Evolutionary conservation across 345 rosid species (phyloP), one percentile per base, ranked within the genome.

Genomic region (Lagerstroemia speciosa): DNA sequence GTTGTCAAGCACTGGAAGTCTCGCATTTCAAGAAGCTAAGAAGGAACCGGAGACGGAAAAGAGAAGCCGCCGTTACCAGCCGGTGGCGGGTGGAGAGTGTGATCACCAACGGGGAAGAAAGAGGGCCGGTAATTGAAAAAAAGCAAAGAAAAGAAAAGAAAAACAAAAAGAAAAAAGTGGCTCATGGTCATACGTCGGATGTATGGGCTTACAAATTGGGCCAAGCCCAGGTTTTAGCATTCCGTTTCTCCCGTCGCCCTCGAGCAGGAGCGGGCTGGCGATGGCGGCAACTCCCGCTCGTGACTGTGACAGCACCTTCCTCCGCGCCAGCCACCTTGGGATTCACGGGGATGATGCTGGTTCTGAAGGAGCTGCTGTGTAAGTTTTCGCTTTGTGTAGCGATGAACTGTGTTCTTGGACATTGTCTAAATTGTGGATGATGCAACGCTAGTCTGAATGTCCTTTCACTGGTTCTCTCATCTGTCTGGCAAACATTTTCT

Each of bases 311-410:
- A n/a, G n/a, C n/a, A n/a, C n/a, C n/a, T n/a, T n/a, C n/a, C n/a
- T n/a, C 71, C 77, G 87, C 37, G 66, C 87, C 34, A 87, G 89
- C 78, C 88, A 86, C 76, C 88, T 92, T 55, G 98, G 89, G 55
- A 88, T 89, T 75, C 96, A 92, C 29, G 97, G 92, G 19, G 99
- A 95, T 31, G 97, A 95, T 76, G 89, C 91, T 48, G 99, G 83
- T 57, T 92, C 99, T 36, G 93, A 82, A 75, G 96, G 80, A 65
- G 85, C 86, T 67, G 80, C 83, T 58, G 97, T 84, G 99, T 85
- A 74, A 69, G 82, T 78, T 52, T n/a, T 52, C 27, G 26, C 19
- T 27, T 1, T 52, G 6, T n/a, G 50, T 2, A 19, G 19, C 3
- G 50, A 20, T 19, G 57, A 11, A 20, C 6, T 52, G 26, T 19